Base-by-base conservation (phyloP, 805 yeast genomes). In the Jamesozyma gamospora region DNA sequence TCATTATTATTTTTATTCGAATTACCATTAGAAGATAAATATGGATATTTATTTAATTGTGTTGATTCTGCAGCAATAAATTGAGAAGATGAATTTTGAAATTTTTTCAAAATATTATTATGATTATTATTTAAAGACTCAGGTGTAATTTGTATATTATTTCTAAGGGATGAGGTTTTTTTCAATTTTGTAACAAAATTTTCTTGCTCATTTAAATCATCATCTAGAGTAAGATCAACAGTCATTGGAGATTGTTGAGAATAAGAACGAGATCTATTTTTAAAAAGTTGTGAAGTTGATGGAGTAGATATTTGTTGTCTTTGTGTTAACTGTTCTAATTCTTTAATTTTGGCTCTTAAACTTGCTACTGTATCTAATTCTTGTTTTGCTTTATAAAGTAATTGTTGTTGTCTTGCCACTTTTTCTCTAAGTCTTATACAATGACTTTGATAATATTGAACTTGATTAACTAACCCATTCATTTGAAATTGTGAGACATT, bases 401-500 rank as follows among this genome's bases (percentile, higher is more conserved):
- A 33, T 35, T 54, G 53, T 28, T 53, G 49, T 36, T 56, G 61
- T 25, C 55, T 39, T 8, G 52, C 51, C 29, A 51, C 52, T 41
- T 52, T 51, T 28, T 55, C 56, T 28, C 49, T 43, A 18, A 56
- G 29, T 32, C 51, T 51, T 10, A 47, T 37, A 26, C 56, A 46
- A 27, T 49, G 42, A 10, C 40, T 44, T 33, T 51, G 56, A 32
- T 52, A 55, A 40, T 53, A 54, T 32, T 46, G 47, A 16, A 53
- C 48, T 33, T 56, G 53, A 15, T 50, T 48, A 6, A 45, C 32
- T 32, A 56, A 37, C 1, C 53, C 54, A 10, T 44, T 47, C n/a
- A 44, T 43, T 43, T 58, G 63, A 41, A 58, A 58, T 31, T 53
- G 53, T 2, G 61, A 47, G 3, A 53, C 55, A 16, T 49, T 54